A percentile compares a stretch with the other conserved stretches of the same genome.
These are phyloP conservation scores for Geotrichum ghanense DNA, from an alignment of 805 yeast species.

Conservation along the genomic window DNA sequence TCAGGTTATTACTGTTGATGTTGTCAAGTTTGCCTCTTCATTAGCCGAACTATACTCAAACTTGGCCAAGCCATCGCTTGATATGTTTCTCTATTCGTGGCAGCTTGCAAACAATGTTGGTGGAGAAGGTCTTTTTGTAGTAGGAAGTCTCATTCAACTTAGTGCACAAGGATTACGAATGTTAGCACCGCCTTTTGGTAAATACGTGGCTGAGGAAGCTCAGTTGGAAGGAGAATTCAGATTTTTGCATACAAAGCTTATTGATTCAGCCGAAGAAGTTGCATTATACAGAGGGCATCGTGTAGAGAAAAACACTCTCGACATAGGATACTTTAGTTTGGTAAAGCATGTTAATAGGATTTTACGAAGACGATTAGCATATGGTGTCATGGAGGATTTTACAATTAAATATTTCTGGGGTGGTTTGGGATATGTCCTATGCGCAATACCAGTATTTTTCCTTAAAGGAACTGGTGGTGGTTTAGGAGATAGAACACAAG, in stretches of 20 bases:
- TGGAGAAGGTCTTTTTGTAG: slow-evolving; percentile 57
- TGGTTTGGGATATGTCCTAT: slow-evolving; percentile 79
- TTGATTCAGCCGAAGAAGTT: slow-evolving; percentile 72
- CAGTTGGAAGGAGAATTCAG: slow-evolving; percentile 77
- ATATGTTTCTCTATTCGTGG: slow-evolving; percentile 68
- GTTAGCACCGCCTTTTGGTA: slow-evolving; percentile 86
- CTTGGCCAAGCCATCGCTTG: slow-evolving; percentile 70
- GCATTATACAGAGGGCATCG: slow-evolving; percentile 75
- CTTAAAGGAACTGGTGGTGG: slow-evolving; percentile 33
- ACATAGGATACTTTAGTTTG: slow-evolving; percentile 68
- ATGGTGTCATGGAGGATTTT: slow-evolving; percentile 78
- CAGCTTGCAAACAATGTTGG: slow-evolving; percentile 46
- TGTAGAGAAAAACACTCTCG: slow-evolving; percentile 66
- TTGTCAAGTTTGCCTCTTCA: slow-evolving; percentile 60
- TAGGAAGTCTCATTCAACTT: slow-evolving; percentile 70
- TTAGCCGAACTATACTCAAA: slow-evolving; percentile 72
- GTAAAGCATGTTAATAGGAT: slow-evolving; percentile 69
- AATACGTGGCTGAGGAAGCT: slow-evolving; percentile 62
- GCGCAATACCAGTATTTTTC: slow-evolving; percentile 81
- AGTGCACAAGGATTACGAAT: slow-evolving; percentile 64
- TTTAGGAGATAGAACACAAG: slow-evolving; percentile 41
- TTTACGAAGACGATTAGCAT: slow-evolving; percentile 59
- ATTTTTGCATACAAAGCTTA: slow-evolving; percentile 70
- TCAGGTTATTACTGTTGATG: slow-evolving; percentile 73
- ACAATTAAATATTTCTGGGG: slow-evolving; percentile 92